Evolutionary conservation across 2,329 filamentous ascomycete genomes (phyloP).

Genomic region (Fusarium luffae): DNA sequence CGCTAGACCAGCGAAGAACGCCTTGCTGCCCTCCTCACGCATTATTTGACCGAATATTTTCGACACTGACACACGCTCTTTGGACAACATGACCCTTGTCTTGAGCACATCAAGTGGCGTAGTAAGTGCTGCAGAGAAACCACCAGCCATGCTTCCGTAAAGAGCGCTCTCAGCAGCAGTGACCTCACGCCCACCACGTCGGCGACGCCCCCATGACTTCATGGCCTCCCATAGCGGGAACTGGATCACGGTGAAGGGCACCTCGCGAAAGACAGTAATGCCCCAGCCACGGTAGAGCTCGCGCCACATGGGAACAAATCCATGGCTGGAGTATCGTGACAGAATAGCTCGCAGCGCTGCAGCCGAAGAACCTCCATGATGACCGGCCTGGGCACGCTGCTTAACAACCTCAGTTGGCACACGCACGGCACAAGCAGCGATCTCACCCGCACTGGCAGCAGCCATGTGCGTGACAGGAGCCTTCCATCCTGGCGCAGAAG

Average conservation of each 20-base stretch:
- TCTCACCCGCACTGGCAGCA: constrained; percentile 86
- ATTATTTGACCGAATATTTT: constrained; percentile 73
- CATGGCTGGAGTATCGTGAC: constrained; percentile 55
- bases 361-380: constrained; percentile 77
- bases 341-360: constrained; percentile 78
- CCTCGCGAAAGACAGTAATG: constrained; percentile 93
- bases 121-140: constrained; percentile 85
- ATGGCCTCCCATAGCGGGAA: constrained; percentile 97
- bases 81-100: constrained; percentile 93
- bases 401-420: constrained; percentile 98
- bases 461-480: constrained; percentile 75
- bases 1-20: constrained; percentile 80
- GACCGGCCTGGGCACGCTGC: constrained; percentile 90
- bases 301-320: constrained; percentile 71
- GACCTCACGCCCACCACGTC: constrained; percentile 59
- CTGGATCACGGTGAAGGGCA: constrained; percentile 96
- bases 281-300: constrained; percentile 93
- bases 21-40: constrained; percentile 69
- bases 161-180: constrained; percentile 82
- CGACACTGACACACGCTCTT: constrained; percentile 69
- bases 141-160: constrained; percentile 86
- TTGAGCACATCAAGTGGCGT: constrained; percentile 97
- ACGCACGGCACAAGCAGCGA: constrained; percentile 90
- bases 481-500: constrained; percentile 36
- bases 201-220: constrained; percentile 74